Evolutionary conservation across 1,139 yeast species (phyloP).

Genomic region (Geotrichum reessii): DNA sequence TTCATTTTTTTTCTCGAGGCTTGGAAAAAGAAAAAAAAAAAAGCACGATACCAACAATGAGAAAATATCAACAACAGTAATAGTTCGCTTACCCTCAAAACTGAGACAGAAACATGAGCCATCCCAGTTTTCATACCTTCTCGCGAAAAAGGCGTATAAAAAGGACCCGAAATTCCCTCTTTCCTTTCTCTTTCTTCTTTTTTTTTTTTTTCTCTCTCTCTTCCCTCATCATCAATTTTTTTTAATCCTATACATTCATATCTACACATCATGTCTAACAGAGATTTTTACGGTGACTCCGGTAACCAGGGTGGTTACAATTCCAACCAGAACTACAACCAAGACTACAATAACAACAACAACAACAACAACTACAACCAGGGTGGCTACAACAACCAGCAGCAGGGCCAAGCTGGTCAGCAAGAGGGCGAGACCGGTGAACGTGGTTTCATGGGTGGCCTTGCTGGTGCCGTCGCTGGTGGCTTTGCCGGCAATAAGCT

Average conservation of each 20-base stretch:
- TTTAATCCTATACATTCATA: not conserved
- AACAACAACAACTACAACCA: constrained; percentile 14
- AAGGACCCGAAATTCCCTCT: not conserved
- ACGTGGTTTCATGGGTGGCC: constrained; percentile 51
- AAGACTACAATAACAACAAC: constrained; percentile 1
- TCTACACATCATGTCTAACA: constrained; percentile 9
- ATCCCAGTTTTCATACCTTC: not conserved
- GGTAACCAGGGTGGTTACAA: constrained; percentile 14
- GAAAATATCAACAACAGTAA: not conserved
- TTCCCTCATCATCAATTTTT: too few relatives aligned
- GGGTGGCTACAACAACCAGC: constrained; percentile 19
- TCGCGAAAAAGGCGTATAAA: not conserved
- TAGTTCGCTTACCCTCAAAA: not conserved
- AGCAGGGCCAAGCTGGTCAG: too few relatives aligned
- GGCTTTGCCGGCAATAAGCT: constrained; percentile 41
- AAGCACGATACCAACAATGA: not conserved
- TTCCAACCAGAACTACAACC: constrained; percentile 13
- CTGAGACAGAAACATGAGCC: not conserved
- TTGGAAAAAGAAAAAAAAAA: not conserved
- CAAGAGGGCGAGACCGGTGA: constrained; percentile 43
- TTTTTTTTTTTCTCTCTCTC: constrained; percentile 2
- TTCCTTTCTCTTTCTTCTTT: not conserved
- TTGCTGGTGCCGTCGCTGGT: constrained; percentile 59
- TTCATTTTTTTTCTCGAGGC: too few relatives aligned
- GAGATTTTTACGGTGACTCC: constrained; percentile 15